These are phyloP conservation scores for Tarenaya hassleriana DNA, from an alignment of 345 rosid species.

Conservation along the genomic window DNA sequence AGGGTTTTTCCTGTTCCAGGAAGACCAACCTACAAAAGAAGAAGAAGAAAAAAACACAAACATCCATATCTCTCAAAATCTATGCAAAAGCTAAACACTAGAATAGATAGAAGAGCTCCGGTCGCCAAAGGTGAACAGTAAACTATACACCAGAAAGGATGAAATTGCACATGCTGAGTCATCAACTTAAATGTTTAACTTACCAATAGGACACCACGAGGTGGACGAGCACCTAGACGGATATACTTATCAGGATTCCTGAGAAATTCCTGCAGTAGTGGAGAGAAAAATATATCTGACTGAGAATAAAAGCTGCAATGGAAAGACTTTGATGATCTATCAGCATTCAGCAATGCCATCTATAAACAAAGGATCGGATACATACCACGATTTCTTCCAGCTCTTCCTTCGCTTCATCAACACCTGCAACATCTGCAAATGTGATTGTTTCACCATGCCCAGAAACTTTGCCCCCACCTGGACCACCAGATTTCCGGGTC, in stretches of 20 bases:
- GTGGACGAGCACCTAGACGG: slow-evolving; percentile 95
- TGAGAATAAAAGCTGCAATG: slow-evolving; percentile 16
- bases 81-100: no score
- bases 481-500: slow-evolving; percentile 59
- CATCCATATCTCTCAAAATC: background rate
- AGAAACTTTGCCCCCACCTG: slow-evolving; percentile 53
- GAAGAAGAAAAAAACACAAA: slow-evolving; percentile 21
- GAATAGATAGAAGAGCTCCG: slow-evolving; percentile 10
- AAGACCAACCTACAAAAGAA: slow-evolving; percentile 70
- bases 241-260: slow-evolving; percentile 80
- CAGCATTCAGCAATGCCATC: background rate
- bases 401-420: slow-evolving; percentile 98
- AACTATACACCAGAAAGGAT: background rate
- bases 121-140: background rate
- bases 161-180: background rate
- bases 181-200: slow-evolving; percentile 26
- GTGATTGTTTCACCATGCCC: slow-evolving; percentile 72
- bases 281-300: slow-evolving; percentile 23
- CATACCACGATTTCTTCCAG: slow-evolving; percentile 95
- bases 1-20: slow-evolving; percentile 99
- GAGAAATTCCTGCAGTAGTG: slow-evolving; percentile 68
- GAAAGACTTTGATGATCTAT: slow-evolving; percentile 4
- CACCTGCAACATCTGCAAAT: slow-evolving; percentile 96
- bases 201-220: slow-evolving; percentile 93
- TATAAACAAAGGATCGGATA: slow-evolving; percentile 2